Conservation (phyloP, 106 monocot species). For the Dendrobium nobile region DNA sequence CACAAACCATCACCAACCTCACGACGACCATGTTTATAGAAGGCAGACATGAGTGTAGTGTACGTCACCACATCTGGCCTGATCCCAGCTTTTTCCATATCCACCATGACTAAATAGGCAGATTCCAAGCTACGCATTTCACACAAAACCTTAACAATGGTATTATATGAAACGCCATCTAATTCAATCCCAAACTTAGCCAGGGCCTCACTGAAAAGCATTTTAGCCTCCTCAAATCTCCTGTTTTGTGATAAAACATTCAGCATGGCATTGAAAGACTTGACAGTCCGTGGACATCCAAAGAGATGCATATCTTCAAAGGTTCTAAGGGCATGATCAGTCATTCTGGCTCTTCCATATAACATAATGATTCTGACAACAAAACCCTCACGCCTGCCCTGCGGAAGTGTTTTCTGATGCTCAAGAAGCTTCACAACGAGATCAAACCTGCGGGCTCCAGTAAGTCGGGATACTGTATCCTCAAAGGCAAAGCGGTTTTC, state of each 20-base stretch:
- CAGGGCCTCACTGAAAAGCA: conserved; percentile 24
- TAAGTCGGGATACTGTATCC: conserved; percentile 60
- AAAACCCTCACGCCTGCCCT: conserved; percentile 83
- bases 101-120: conserved; percentile 63
- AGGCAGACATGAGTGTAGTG: conserved; percentile 71
- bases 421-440: conserved; percentile 80
- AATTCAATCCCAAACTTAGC: conserved; percentile 47
- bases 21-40: conserved; percentile 56
- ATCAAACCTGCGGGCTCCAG: conserved; percentile 61
- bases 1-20: conserved; percentile 87
- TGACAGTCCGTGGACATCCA: conserved; percentile 60
- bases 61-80: conserved; percentile 85
- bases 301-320: conserved; percentile 66
- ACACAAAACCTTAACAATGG: conserved; percentile 59
- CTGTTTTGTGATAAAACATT: conserved; percentile 50
- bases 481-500: conserved; percentile 87
- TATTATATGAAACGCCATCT: conserved; percentile 82
- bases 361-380: conserved; percentile 64
- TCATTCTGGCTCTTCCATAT: conserved; percentile 78
- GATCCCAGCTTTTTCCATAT: conserved; percentile 58
- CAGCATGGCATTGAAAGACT: conserved; percentile 82
- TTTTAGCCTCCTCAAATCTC: conserved; percentile 27
- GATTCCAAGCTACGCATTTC: conserved; percentile 40
- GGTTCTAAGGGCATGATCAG: conserved; percentile 57
- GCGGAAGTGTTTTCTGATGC: conserved; percentile 69